Evolutionary conservation across 192 early-diverging fungal species (phyloP), one percentile per base, ranked within the genome.

Genomic region (Rhizoclosmatium globosum): DNA sequence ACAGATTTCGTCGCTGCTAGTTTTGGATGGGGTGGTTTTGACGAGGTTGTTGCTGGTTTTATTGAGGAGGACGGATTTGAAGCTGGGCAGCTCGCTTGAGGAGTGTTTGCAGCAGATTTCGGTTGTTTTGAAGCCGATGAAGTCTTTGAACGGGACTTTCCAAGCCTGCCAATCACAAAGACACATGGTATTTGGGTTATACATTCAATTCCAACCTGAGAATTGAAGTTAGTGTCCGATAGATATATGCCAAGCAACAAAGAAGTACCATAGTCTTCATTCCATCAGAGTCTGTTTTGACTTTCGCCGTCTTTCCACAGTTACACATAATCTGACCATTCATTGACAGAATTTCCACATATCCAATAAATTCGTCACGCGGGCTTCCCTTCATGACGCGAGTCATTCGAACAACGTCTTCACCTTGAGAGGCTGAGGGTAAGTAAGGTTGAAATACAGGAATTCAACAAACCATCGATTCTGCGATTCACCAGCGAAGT

Each of bases 361-460:
- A 76, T 19, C 74, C 74, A 42, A 76, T 76, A 56, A 76, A 76
- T 47, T 76, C 74, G 39, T 64, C 64, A 3, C 74, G 57, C 11
- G 45, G 23, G 39, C 9, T n/a, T 7, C 74, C 74, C 41, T 76
- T 76, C 74, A 76, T 76, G 4, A 13, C 31, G 4, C 74, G 21
- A 42, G 74, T 67, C 74, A 76, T 76, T 67, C 41, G 19, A 11
- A 76, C 74, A 42, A 76, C 23, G 41, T 76, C 74, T 65, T 76
- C 64, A 31, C 74, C 74, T 76, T 45, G 31, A 31, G 31, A 31
- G 31, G 31, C 31, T 31, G 31, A 31, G 31, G 31, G 0, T 31
- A 31, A 31, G 31, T 31, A 31, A 31, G 31, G 31, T 31, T 31
- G 31, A 31, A 31, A 31, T 31, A 0, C 15, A 38, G 39, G 64